Base-by-base conservation (phyloP, 306 rosid genomes). In the Pterocarpus santalinus region DNA sequence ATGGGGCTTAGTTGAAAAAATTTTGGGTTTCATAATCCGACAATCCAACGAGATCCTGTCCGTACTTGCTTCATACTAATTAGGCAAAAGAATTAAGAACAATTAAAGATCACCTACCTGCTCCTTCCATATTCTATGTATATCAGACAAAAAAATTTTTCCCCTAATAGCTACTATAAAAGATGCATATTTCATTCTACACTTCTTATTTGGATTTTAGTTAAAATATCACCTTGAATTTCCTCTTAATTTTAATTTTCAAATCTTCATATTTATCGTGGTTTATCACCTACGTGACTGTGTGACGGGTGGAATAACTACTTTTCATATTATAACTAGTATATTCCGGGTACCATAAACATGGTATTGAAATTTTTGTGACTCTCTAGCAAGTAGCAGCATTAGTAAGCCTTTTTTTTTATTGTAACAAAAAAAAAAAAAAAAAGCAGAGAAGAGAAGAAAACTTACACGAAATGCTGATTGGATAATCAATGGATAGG, bases 1-100 rank as follows among this genome's bases (percentile, higher is more conserved):
- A 43, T 14, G 57, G 14, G 57, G 7, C 36, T 43, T 43, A 8
- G 13, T 15, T 65, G 49, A 4, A 65, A 49, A 65, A 7, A 36
- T 9, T 7, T 65, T 2, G 32, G 39, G 5, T 33, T 15, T 61
- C n/a, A 76, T 65, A 61, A 75, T 75, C 61, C 72, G 73, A 70
- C 82, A 69, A 80, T 71, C 79, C 73, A 72, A 62, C 69, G 65
- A 66, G 77, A 85, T 85, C 78, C 68, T 63, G 32, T 7, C 10
- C 10, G 2, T 56, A 56, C 10, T 56, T 56, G 58, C 62, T 56
- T 16, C 9, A 16, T 56, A 16, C 10, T 11, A 6, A 56, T 56
- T 47, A 7, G 1, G 28, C 28, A 8, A 8, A 43, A 43, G 8
- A 43, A 43, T 2, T 9, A 47, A 7, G 8, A 43, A 43, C 1